Percentiles rank a stretch among this genome's conserved stretches.
These are phyloP conservation scores for Claviceps monticola DNA, from an alignment of 2,329 filamentous ascomycete species.

Conservation along the genomic window DNA sequence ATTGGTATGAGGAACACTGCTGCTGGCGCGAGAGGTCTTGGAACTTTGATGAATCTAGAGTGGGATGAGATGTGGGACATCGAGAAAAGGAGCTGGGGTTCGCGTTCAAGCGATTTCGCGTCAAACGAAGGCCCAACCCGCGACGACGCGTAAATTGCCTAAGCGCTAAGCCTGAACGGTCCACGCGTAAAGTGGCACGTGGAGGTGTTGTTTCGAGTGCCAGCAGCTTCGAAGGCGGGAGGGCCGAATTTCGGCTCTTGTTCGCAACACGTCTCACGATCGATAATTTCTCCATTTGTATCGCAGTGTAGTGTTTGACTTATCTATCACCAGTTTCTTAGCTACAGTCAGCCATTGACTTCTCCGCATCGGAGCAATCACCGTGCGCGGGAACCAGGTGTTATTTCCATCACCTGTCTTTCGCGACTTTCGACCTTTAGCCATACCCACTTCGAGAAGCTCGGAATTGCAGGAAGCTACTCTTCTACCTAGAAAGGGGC, in stretches of 20 bases:
- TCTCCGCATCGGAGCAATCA: neutral
- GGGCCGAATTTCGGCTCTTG: too few species aligned
- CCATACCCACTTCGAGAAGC: neutral
- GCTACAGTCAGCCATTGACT: neutral
- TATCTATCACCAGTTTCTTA: neutral
- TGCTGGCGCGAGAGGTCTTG: constrained; percentile 2
- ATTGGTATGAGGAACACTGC: neutral
- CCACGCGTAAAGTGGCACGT: constrained; percentile 23
- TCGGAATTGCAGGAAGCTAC: neutral
- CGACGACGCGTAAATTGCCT: constrained; percentile 29
- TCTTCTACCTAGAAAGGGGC: neutral
- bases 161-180: constrained; percentile 17
- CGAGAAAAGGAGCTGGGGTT: constrained; percentile 8
- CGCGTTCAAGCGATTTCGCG: constrained; percentile 9
- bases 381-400: neutral
- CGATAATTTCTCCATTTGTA: neutral
- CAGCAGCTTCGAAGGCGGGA: too few species aligned
- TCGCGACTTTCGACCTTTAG: neutral
- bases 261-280: neutral
- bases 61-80: constrained; percentile 3
- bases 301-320: neutral
- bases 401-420: neutral
- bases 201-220: too few species aligned
- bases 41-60: constrained; percentile 7
- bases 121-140: constrained; percentile 8